Percentiles rank a stretch among this genome's conserved stretches.
Conservation (phyloP, 306 rosid species). For the Canavalia ensiformis region DNA sequence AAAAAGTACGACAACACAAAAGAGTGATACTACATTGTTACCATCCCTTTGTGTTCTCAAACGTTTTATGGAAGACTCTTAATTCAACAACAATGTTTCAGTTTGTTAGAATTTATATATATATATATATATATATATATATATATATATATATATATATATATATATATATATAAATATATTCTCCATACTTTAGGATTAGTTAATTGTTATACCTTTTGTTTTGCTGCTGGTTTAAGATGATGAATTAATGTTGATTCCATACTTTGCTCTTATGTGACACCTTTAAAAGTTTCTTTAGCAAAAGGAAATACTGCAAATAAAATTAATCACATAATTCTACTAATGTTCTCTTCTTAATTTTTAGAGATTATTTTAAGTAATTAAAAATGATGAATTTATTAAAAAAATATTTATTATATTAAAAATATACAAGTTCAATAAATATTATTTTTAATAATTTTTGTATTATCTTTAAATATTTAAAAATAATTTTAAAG, state of each 20-base stretch:
- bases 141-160: background rate
- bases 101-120: background rate
- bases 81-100: background rate
- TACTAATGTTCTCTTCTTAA: background rate
- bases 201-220: constrained; percentile 8
- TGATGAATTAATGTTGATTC: constrained; percentile 33
- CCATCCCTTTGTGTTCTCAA: background rate
- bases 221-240: constrained; percentile 1
- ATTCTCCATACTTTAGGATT: constrained; percentile 17
- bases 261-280: constrained; percentile 24
- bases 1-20: background rate
- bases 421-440: too few species aligned
- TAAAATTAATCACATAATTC: background rate
- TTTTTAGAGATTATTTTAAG: background rate
- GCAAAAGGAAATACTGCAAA: background rate
- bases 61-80: background rate
- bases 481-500: too few species aligned
- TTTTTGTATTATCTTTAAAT: too few species aligned
- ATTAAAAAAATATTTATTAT: too few species aligned
- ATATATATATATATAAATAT: background rate
- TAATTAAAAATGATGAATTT: too few species aligned
- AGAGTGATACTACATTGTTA: background rate
- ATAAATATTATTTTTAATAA: too few species aligned
- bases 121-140: background rate
- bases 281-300: constrained; percentile 2